Conservation (phyloP, 768 basidiomycete genomes). For the Trametes punicea region DNA sequence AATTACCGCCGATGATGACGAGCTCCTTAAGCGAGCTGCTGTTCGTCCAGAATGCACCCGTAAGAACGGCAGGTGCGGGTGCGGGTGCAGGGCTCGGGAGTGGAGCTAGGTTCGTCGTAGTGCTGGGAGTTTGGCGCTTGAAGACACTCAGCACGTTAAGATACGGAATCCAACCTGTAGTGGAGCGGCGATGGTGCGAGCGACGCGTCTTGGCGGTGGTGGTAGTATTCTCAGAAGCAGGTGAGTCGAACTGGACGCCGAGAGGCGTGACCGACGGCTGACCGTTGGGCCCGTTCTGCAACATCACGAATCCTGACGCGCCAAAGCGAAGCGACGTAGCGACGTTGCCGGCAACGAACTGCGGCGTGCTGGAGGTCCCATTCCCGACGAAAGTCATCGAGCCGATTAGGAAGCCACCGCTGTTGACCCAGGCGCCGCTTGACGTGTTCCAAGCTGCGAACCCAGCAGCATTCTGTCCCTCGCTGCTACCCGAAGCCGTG, state of each 20-base stretch:
- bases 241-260: constrained; percentile 47
- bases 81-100: constrained; percentile 57
- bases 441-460: constrained; percentile 73
- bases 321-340: constrained; percentile 57
- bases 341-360: constrained; percentile 71
- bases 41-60: constrained; percentile 91
- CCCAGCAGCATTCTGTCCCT: constrained; percentile 46
- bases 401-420: constrained; percentile 71
- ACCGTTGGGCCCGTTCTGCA: constrained; percentile 60
- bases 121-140: constrained; percentile 49
- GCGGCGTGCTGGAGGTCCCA: constrained; percentile 49
- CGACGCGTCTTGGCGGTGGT: constrained; percentile 37
- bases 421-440: constrained; percentile 63
- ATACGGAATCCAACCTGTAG: constrained; percentile 48
- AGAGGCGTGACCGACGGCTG: constrained; percentile 60
- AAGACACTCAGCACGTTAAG: constrained; percentile 41
- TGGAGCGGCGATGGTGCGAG: constrained; percentile 33
- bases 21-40: constrained; percentile 59
- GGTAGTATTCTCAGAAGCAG: constrained; percentile 28
- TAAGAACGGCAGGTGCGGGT: constrained; percentile 75
- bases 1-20: constrained; percentile 88
- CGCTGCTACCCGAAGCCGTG: constrained; percentile 29
- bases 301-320: constrained; percentile 74
- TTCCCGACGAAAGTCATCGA: constrained; percentile 69
- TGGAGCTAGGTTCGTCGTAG: constrained; percentile 33